Base-by-base conservation (phyloP, 1,139 yeast genomes). In the Pichia sp. region DNA sequence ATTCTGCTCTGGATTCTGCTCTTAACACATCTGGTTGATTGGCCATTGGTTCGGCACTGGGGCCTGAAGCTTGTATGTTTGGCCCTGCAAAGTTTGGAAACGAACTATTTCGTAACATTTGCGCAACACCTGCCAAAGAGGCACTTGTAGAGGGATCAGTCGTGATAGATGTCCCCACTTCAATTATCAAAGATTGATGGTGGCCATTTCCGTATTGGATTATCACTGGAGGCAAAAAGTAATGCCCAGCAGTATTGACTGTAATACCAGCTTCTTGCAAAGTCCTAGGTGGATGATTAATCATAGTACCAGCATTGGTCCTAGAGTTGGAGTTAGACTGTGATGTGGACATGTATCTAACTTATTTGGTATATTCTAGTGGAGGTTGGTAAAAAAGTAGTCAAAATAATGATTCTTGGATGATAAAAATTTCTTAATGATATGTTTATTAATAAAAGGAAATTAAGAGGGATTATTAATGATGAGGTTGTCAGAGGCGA, bases 161-260 rank as follows among this genome's bases (percentile, higher is more conserved):
- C 24, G 42, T 4, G 23, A 47, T 34, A 16, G 30, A 46, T n/a
- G 48, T 53, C 2, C 64, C 62, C 3, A 61, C 63, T 34, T 60
- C 64, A 10, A 61, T 57, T 2, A 51, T 31, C 23, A 61, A 43
- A 24, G 46, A 51, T 40, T 59, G 63, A 4, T 52, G 45, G 5
- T 52, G 46, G 3, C 64, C 62, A 36, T 57, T 58, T 12, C 58
- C 52, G 31, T 60, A 57, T 40, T 55, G 54, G 3, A 61, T 54
- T 11, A 51, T 30, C 7, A 61, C 55, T 1, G 62, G 60, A 7
- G 64, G 63, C 29, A 61, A 48, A 9, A 53, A 46, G 20, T 52
- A 51, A 28, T 57, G 50, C 7, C 61, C 63, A 31, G 52, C 49
- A 2, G 44, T 47, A 16, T 42, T 33, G 12, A 47, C 35, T 2